A percentile compares a stretch with the other conserved stretches of the same genome.
Evolutionary conservation across 2,329 filamentous ascomycete genomes (phyloP).

Genomic region (Curvularia spicifera): DNA sequence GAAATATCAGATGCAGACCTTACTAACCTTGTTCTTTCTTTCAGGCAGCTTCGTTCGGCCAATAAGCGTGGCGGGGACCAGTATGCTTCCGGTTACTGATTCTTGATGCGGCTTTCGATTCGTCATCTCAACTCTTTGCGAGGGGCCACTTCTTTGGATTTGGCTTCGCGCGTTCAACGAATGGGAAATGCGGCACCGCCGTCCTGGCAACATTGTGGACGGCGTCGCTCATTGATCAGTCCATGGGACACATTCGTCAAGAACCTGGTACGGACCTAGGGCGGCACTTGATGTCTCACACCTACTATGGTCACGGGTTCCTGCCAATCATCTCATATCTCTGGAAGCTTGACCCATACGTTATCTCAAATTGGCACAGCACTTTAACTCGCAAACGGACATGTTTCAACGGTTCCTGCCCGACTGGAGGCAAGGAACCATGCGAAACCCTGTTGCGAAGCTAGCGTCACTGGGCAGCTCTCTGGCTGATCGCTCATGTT

Average conservation of each 20-base stretch:
- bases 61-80: conserved; percentile 59
- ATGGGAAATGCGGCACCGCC: conserved; percentile 55
- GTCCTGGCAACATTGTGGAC: conserved; percentile 49
- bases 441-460: conserved; percentile 34
- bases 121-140: conserved; percentile 52
- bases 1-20: conserved; percentile 54
- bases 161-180: conserved; percentile 46
- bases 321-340: conserved; percentile 37
- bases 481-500: conserved; percentile 40
- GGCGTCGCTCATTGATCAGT: conserved; percentile 48
- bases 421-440: conserved; percentile 25
- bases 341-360: conserved; percentile 41
- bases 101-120: conserved; percentile 49
- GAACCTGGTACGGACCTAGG: conserved; percentile 43
- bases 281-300: conserved; percentile 34
- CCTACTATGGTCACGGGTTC: conserved; percentile 34
- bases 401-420: conserved; percentile 25
- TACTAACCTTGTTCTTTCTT: conserved; percentile 53
- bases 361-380: conserved; percentile 36
- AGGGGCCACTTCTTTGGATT: conserved; percentile 36
- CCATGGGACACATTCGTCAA: conserved; percentile 47
- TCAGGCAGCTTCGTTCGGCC: conserved; percentile 60
- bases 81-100: conserved; percentile 58
- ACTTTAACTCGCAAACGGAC: conserved; percentile 30
- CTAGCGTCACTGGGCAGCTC: conserved; percentile 33